A percentile compares a stretch with the other conserved stretches of the same genome.
Evolutionary conservation across 2,329 filamentous ascomycete genomes (phyloP).

Genomic region (Aspergillus amoenus): DNA sequence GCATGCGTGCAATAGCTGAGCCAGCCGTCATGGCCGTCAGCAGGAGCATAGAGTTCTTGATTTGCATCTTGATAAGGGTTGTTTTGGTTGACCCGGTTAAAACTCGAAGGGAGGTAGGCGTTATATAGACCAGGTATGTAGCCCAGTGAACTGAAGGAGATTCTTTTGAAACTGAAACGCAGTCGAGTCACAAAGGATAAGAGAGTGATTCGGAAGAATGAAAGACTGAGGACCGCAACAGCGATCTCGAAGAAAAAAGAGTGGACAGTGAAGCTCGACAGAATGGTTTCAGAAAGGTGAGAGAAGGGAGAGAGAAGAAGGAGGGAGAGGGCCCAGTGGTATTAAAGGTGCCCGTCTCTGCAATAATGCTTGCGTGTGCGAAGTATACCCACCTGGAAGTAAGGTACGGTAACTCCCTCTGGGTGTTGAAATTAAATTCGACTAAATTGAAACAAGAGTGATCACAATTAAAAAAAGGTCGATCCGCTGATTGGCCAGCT

Average conservation of each 20-base stretch:
- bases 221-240: conserved; percentile 15
- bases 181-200: conserved; percentile 11
- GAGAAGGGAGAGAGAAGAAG: conserved; percentile 4
- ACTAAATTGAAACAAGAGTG: conserved; percentile 22
- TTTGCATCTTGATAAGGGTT: conserved; percentile 31
- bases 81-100: neutral
- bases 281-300: neutral
- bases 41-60: conserved; percentile 39
- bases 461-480: conserved; percentile 12
- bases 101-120: neutral
- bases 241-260: conserved; percentile 18
- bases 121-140: neutral
- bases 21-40: conserved; percentile 38
- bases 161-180: conserved; percentile 4
- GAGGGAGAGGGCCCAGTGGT: conserved; percentile 4
- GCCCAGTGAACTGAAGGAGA: conserved; percentile 6
- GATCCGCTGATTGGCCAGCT: conserved; percentile 12
- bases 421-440: conserved; percentile 11
- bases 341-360: conserved; percentile 3
- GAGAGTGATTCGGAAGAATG: conserved; percentile 14
- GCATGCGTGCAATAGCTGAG: conserved; percentile 35
- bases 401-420: conserved; percentile 5
- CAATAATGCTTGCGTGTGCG: neutral
- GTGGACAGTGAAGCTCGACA: conserved; percentile 10
- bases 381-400: neutral